Evolutionary conservation across 495 filamentous ascomycete genomes (phyloP), one percentile per base, ranked within the genome.

Genomic region (Tuber magnatum): DNA sequence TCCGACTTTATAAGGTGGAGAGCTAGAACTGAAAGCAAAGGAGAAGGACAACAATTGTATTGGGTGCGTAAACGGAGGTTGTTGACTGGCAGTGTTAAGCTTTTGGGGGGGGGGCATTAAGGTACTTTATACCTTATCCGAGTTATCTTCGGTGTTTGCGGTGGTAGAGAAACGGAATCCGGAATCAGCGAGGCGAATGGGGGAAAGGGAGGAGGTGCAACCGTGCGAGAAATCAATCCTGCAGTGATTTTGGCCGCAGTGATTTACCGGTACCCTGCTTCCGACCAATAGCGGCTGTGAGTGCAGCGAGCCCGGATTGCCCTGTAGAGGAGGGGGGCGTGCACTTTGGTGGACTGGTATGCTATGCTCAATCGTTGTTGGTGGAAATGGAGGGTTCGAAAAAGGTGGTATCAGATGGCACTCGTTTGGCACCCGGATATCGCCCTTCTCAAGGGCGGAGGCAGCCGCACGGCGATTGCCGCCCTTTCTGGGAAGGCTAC

Each of bases 391-490:
- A 24, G 68, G 39, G 35, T 73, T 44, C 51, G 71, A 44, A 73
- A 75, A 38, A 43, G 70, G 32, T 24, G 56, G 46, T 51, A 75
- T 48, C 43, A 46, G 16, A 70, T 43, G 41, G 76, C 6, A 70
- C 71, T 51, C 40, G 69, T 79, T 72, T 69, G 61, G 70, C 70
- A 65, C 35, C 56, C 56, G 41, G 35, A 38, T 35, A 35, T 61
- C 20, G 44, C 56, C 51, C 56, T 35, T 18, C 28, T 20, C 20
- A 39, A 43, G 40, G 51, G 71, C 77, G 77, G 77, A 79, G 76
- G 65, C 65, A 73, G 77, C 72, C 77, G 77, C 43, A 72, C 77
- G 77, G 76, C 77, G 76, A 72, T 71, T 70, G 70, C 77, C 77
- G 77, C 65, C 48, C 48, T 78, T 42, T 24, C 46, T 22, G 18